Evolutionary conservation across 257 asterid genomes (phyloP).

Genomic region (Datura wrightii): DNA sequence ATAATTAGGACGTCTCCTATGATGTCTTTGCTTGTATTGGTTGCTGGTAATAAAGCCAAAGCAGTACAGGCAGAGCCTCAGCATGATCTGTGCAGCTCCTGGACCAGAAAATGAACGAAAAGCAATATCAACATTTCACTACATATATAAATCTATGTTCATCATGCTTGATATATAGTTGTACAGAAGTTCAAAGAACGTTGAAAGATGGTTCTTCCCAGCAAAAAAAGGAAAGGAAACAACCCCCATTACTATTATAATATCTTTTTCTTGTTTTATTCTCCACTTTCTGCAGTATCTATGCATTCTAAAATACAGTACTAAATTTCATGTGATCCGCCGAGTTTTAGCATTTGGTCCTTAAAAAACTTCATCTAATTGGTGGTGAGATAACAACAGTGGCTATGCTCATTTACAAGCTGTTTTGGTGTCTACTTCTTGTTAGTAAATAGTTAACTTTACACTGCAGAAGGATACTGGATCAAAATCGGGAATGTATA

Average conservation of each 20-base stretch:
- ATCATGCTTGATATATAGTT: not conserved
- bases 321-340: not conserved
- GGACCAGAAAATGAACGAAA: not conserved
- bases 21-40: not conserved
- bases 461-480: not conserved
- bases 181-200: not conserved
- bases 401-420: not conserved
- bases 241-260: not conserved
- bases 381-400: not conserved
- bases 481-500: constrained; percentile 51
- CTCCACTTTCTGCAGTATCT: not conserved
- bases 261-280: not conserved
- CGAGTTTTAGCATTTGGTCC: not conserved
- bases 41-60: not conserved
- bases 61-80: not conserved
- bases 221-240: not conserved
- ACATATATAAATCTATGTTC: not conserved
- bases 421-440: not conserved
- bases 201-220: constrained; percentile 9
- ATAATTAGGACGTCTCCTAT: not conserved
- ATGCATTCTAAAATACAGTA: not conserved
- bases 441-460: not conserved
- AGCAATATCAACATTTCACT: not conserved
- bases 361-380: not conserved
- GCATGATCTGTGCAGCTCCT: not conserved